Conservation (phyloP, 1,139 yeast genomes). For the Blastobotrys ciferrii region DNA sequence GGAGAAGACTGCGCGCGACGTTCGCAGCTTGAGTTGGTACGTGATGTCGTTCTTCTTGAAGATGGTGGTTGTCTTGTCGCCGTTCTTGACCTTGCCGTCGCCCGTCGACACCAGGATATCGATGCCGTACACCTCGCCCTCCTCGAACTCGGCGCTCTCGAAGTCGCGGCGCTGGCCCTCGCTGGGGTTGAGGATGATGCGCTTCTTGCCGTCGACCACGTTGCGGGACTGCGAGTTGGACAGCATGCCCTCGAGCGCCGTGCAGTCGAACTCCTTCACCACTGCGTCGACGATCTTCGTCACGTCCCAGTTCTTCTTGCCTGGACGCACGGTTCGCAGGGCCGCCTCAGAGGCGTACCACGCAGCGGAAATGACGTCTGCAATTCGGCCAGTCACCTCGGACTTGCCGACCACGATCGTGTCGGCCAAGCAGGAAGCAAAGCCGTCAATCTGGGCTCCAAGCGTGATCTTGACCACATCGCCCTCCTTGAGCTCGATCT, state of each 20-base stretch:
- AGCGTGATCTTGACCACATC: constrained; percentile 73
- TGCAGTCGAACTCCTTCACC: constrained; percentile 58
- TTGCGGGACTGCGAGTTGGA: constrained; percentile 70
- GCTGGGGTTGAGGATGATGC: constrained; percentile 71
- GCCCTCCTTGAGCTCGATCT: constrained; percentile 58
- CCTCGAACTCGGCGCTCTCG: constrained; percentile 66
- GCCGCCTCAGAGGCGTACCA: constrained; percentile 82
- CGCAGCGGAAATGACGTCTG: constrained; percentile 71
- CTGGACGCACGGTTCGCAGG: constrained; percentile 63
- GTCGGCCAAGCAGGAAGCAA: constrained; percentile 69
- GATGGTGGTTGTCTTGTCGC: constrained; percentile 64
- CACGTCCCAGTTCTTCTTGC: constrained; percentile 74
- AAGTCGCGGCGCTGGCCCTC: constrained; percentile 64
- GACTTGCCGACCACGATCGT: constrained; percentile 57
- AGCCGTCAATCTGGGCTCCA: constrained; percentile 79
- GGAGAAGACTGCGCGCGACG: constrained; percentile 65
- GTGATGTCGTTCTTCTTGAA: constrained; percentile 70
- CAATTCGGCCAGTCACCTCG: constrained; percentile 57
- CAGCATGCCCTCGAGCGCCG: constrained; percentile 75
- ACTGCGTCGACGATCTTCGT: constrained; percentile 66
- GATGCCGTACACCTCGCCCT: constrained; percentile 75
- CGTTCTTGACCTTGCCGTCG: constrained; percentile 63
- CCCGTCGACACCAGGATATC: constrained; percentile 70
- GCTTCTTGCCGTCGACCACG: constrained; percentile 72
- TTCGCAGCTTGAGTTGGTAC: constrained; percentile 69